These are phyloP conservation scores for Lentithecium fluviatile DNA, from an alignment of 495 filamentous ascomycete species.

Conservation along the genomic window DNA sequence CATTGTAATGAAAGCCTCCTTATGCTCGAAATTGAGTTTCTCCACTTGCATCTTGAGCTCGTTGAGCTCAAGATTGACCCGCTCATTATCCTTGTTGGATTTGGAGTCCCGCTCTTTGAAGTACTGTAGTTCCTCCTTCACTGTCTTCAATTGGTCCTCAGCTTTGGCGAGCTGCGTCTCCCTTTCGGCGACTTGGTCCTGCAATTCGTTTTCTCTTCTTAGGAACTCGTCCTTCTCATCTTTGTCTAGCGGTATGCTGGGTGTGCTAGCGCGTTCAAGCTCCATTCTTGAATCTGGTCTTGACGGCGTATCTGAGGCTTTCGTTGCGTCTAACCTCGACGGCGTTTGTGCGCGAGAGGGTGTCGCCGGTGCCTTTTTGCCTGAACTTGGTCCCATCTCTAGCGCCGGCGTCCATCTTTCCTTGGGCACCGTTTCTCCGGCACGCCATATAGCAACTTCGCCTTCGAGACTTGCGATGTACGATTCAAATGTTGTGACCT, in stretches of 20 bases:
- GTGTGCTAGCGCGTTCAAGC: slow-evolving; percentile 79
- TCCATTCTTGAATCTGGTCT: slow-evolving; percentile 79
- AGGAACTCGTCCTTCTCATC: slow-evolving; percentile 97
- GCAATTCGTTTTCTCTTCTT: slow-evolving; percentile 90
- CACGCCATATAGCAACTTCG: slow-evolving; percentile 83
- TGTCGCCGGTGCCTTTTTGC: slow-evolving; percentile 59
- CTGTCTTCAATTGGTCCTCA: slow-evolving; percentile 74
- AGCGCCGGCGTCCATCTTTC: slow-evolving; percentile 73
- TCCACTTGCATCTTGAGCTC: slow-evolving; percentile 94
- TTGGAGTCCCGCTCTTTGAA: slow-evolving; percentile 80
- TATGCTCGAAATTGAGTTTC: slow-evolving; percentile 90
- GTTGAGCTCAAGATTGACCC: slow-evolving; percentile 76
- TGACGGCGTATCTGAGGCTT: slow-evolving; percentile 57
- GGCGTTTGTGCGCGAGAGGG: slow-evolving; percentile 74
- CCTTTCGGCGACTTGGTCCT: slow-evolving; percentile 92
- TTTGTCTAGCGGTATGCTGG: slow-evolving; percentile 84
- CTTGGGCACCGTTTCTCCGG: slow-evolving; percentile 82
- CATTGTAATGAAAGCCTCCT: slow-evolving; percentile 96
- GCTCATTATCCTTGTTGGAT: slow-evolving; percentile 83
- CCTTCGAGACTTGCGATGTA: slow-evolving; percentile 83
- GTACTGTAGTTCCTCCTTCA: slow-evolving; percentile 75
- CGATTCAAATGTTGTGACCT: slow-evolving; percentile 81
- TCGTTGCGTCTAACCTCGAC: slow-evolving; percentile 52
- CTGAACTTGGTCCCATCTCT: slow-evolving; percentile 55
- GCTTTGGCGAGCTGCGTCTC: slow-evolving; percentile 75